Conservation (phyloP, 225 moss, liverwort and hornwort genomes). For the Pleurozium schreberi region DNA sequence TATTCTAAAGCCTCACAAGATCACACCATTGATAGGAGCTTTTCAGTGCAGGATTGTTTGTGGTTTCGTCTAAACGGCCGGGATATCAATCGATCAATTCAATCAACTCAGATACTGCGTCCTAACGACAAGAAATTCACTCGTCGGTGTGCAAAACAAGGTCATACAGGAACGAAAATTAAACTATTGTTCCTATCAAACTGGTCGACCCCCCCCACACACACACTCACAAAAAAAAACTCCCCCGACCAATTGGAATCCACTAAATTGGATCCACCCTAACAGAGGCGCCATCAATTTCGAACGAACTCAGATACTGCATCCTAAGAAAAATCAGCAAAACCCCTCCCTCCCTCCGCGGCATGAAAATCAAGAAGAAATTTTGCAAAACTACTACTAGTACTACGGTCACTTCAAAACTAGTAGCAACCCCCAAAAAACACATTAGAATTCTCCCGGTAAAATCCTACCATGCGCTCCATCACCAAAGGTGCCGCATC, state of each 20-base stretch:
- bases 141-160: not conserved
- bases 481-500: not conserved
- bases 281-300: not conserved
- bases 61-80: not conserved
- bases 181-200: not conserved
- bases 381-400: not conserved
- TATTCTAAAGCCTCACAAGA: not conserved
- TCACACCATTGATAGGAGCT: not conserved
- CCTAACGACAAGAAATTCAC: not conserved
- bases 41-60: not conserved
- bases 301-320: not conserved
- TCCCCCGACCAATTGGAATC: not conserved
- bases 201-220: not conserved
- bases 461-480: not conserved
- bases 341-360: not conserved
- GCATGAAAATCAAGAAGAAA: not conserved
- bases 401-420: not conserved
- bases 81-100: not conserved
- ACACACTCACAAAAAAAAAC: not conserved
- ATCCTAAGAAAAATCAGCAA: not conserved
- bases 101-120: not conserved
- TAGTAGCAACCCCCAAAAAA: not conserved
- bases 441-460: not conserved
- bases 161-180: not conserved
- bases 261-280: not conserved